Evolutionary conservation across 768 basidiomycete species (phyloP).

Genomic region (Pulveroboletus sp.): DNA sequence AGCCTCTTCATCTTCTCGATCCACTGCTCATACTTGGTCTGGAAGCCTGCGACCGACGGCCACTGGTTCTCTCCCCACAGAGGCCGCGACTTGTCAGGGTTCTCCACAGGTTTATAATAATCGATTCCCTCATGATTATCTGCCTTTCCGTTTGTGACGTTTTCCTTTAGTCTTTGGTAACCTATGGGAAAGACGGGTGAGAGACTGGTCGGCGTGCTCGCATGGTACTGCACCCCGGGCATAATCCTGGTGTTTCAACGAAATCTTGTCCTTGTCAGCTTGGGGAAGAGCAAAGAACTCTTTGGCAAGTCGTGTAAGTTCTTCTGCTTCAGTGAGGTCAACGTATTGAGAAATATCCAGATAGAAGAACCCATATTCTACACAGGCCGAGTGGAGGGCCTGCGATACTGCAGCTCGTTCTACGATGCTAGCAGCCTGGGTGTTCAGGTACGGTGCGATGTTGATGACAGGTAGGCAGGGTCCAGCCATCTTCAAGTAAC

Average conservation of each 20-base stretch:
- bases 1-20: conserved; percentile 81
- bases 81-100: conserved; percentile 65
- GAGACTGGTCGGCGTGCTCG: not conserved
- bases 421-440: conserved; percentile 24
- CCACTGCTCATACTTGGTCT: conserved; percentile 68
- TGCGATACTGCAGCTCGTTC: conserved; percentile 46
- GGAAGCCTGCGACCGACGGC: conserved; percentile 61
- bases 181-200: conserved; percentile 43
- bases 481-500: conserved; percentile 11
- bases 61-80: conserved; percentile 89
- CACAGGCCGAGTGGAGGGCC: conserved; percentile 69
- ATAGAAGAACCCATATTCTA: conserved; percentile 89
- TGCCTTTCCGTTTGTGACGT: conserved; percentile 80
- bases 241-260: conserved; percentile 63
- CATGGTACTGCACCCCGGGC: conserved; percentile 61
- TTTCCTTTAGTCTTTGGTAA: conserved; percentile 77
- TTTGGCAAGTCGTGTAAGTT: conserved; percentile 60
- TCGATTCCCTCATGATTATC: conserved; percentile 88
- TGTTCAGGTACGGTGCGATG: conserved; percentile 60
- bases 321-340: conserved; percentile 56
- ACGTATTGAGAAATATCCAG: conserved; percentile 65
- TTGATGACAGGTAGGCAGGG: conserved; percentile 65
- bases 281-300: conserved; percentile 73
- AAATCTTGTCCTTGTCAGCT: conserved; percentile 76
- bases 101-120: conserved; percentile 70